Base-by-base conservation (phyloP, 306 rosid genomes). In the Corylus heterophylla region DNA sequence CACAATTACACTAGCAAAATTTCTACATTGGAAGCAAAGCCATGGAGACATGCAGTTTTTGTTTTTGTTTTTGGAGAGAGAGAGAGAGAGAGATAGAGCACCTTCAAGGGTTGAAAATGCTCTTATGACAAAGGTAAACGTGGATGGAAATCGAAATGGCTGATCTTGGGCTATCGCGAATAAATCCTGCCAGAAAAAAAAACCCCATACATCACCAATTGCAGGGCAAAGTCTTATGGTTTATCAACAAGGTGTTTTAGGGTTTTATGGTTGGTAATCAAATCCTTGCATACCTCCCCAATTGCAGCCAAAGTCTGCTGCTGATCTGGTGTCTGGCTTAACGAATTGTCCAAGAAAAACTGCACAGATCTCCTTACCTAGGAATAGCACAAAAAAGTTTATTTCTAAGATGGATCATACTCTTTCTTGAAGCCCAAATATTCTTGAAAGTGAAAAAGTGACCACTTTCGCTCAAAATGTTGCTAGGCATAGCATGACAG, bases 71-170 rank as follows among this genome's bases (percentile, higher is more conserved):
- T 48, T 8, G 12, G 59, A 29, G 58, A 22, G 25, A 22, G 25
- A 22, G 25, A 22, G 71, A 16, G 42, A 50, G 52, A 12, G 72
- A 78, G 81, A 69, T 54, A 79, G 82, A 44, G 76, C 62, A 94
- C 97, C 97, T 94, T 94, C 96, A 7, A 92, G 89, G n/a, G 96
- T 92, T 74, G 97, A 94, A 88, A 94, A 94, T 76, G 98, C 96
- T 78, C 93, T 88, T 42, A 92, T 50, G 64, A 94, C 97, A 85
- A 94, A 94, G 54, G 97, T 90, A 86, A 94, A 89, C 58, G 97
- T 90, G 54, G 98, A 90, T 25, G 98, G 98, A 82, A 94, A 94
- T 29, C 96, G 94, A 69, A 94, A 92, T 20, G 97, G 98, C 59
- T 92, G 96, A 83, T 94, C 96, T 89, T 87, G 94, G 42, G 97